Percentiles rank a stretch among this genome's conserved stretches.
phyloP scores from a whole-genome alignment of 2,329 filamentous ascomycete species.

The Polytolypa hystricis region DNA sequence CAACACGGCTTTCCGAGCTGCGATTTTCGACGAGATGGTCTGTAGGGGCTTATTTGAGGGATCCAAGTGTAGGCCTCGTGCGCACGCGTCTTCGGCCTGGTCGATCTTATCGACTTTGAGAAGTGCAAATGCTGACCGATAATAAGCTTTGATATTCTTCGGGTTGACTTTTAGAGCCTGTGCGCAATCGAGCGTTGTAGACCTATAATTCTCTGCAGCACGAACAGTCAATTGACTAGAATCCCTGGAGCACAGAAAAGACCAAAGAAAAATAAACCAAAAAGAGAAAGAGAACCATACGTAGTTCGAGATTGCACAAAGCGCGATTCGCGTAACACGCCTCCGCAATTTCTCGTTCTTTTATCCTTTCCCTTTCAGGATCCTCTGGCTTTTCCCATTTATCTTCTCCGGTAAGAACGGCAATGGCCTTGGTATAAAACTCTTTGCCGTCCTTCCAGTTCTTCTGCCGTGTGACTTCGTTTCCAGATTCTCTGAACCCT shows the following conservation, averaged over 20 bases:
- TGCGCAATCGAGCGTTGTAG: constrained; percentile 75
- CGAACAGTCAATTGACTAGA: not conserved
- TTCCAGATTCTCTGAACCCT: constrained; percentile 85
- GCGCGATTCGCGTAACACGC: constrained; percentile 77
- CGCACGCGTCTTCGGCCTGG: constrained; percentile 72
- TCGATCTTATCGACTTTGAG: constrained; percentile 64
- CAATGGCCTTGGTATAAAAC: constrained; percentile 81
- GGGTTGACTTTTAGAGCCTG: constrained; percentile 68
- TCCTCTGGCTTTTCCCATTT: constrained; percentile 42
- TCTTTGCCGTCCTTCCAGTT: constrained; percentile 75
- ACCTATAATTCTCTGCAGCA: constrained; percentile 64
- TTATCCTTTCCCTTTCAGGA: constrained; percentile 46
- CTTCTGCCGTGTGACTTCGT: constrained; percentile 68
- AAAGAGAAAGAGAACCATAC: constrained; percentile 33
- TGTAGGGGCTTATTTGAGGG: constrained; percentile 56
- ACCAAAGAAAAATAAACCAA: constrained; percentile 2
- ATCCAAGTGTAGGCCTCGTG: constrained; percentile 63
- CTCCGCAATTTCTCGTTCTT: constrained; percentile 58
- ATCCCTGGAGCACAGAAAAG: not conserved
- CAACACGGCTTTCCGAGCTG: constrained; percentile 45
- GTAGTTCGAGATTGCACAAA: constrained; percentile 75
- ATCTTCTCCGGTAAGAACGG: constrained; percentile 57
- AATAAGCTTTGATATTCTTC: constrained; percentile 78
- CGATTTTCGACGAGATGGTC: constrained; percentile 52
- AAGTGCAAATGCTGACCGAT: constrained; percentile 69